Percentiles rank a stretch among this genome's conserved stretches.
phyloP scores from a whole-genome alignment of 805 yeast species.

The Dipodascus geniculatus region DNA sequence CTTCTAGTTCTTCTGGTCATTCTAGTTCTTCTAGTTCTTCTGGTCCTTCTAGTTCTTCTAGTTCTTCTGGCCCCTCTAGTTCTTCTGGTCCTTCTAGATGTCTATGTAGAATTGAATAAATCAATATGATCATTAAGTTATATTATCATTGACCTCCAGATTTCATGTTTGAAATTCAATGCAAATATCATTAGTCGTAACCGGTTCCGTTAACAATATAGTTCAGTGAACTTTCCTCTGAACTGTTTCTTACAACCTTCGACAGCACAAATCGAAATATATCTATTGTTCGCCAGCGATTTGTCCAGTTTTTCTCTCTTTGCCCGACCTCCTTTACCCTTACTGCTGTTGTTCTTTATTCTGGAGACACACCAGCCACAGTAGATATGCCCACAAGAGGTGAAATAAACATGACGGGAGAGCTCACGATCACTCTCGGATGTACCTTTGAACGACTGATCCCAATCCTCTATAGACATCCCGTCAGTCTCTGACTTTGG shows the following conservation, averaged over 20 bases:
- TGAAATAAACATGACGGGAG: slow-evolving; percentile 53
- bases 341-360: neutral
- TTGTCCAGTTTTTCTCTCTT: neutral
- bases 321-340: neutral
- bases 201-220: neutral
- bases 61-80: too few species aligned
- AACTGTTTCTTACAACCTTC: neutral
- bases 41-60: too few species aligned
- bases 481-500: neutral
- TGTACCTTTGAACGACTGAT: slow-evolving; percentile 15
- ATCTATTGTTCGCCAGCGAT: neutral
- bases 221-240: neutral
- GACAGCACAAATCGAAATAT: neutral
- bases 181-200: neutral
- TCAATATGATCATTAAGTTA: too few species aligned
- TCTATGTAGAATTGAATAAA: too few species aligned
- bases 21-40: too few species aligned
- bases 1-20: too few species aligned
- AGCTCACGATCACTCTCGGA: slow-evolving; percentile 45
- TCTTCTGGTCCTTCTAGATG: too few species aligned
- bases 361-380: slow-evolving; percentile 45
- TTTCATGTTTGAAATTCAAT: neutral
- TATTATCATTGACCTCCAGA: neutral
- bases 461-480: neutral
- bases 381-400: slow-evolving; percentile 72